These are phyloP conservation scores for Suillus subluteus DNA, from an alignment of 768 basidiomycete genomes.

Conservation along the genomic window DNA sequence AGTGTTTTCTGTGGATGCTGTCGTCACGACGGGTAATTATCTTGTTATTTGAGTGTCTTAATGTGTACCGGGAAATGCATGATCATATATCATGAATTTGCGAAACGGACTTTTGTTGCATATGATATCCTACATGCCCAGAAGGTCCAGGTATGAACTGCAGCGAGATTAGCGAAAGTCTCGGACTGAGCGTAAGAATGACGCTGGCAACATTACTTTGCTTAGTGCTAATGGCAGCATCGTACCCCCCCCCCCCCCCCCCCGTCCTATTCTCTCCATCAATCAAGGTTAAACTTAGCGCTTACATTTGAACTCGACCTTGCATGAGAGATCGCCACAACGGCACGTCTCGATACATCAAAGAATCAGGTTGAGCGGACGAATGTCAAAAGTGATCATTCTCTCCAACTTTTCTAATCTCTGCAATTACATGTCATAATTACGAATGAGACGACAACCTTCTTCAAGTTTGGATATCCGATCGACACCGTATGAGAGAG, in stretches of 20 bases:
- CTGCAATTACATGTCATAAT: too few species aligned
- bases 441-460: too few species aligned
- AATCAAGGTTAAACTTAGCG: too few species aligned
- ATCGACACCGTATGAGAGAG: too few species aligned
- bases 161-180: not conserved
- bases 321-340: too few species aligned
- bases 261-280: too few species aligned
- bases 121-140: not conserved
- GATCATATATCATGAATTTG: not conserved
- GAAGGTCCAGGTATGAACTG: not conserved
- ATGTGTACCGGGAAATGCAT: not conserved
- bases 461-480: too few species aligned
- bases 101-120: not conserved
- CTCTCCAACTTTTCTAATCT: too few species aligned
- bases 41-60: slow-evolving; percentile 45
- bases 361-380: not conserved
- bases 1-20: slow-evolving; percentile 57
- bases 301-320: too few species aligned
- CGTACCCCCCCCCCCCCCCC: too few species aligned
- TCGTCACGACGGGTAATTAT: slow-evolving; percentile 60
- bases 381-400: too few species aligned
- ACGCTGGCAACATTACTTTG: not conserved
- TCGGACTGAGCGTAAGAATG: not conserved
- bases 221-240: not conserved
- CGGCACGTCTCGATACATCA: too few species aligned